Conservation (phyloP, 345 rosid species). For the Geranium brycei region DNA sequence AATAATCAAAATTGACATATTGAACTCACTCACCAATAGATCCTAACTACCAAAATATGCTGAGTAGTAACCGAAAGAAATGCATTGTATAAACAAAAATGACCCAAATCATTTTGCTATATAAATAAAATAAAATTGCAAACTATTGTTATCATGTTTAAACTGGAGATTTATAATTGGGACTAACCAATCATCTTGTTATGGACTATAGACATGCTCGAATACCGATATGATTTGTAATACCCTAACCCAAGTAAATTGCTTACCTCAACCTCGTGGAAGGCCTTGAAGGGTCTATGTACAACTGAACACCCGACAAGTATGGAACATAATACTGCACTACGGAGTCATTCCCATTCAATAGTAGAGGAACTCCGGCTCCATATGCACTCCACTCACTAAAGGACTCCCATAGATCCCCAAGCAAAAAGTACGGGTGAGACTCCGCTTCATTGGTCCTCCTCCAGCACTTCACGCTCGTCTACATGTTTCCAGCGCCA, state of each 20-base stretch:
- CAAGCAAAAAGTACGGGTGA: conserved; percentile 41
- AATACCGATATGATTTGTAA: background rate
- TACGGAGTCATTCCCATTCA: conserved; percentile 61
- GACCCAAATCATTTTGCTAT: background rate
- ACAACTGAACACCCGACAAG: conserved; percentile 82
- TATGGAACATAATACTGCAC: conserved; percentile 87
- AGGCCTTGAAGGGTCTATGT: conserved; percentile 38
- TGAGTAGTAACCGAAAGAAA: no score
- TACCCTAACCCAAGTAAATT: background rate
- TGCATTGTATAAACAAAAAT: no score
- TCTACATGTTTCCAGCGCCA: conserved; percentile 26
- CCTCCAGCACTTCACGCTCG: conserved; percentile 25
- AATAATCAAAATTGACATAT: no score
- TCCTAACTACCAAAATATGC: no score
- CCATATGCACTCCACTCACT: conserved; percentile 94
- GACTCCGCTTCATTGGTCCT: conserved; percentile 19
- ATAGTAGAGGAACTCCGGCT: conserved; percentile 66
- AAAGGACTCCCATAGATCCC: conserved; percentile 79
- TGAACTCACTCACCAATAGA: no score
- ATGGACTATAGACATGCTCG: no score
- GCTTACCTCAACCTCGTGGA: conserved; percentile 40
- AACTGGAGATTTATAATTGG: no score
- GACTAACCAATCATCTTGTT: no score
- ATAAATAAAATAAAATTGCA: background rate
- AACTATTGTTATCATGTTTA: background rate